A percentile compares a stretch with the other conserved stretches of the same genome.
Conservation (phyloP, 2,329 filamentous ascomycete species). For the Arthrobotrys pseudoclavata region DNA sequence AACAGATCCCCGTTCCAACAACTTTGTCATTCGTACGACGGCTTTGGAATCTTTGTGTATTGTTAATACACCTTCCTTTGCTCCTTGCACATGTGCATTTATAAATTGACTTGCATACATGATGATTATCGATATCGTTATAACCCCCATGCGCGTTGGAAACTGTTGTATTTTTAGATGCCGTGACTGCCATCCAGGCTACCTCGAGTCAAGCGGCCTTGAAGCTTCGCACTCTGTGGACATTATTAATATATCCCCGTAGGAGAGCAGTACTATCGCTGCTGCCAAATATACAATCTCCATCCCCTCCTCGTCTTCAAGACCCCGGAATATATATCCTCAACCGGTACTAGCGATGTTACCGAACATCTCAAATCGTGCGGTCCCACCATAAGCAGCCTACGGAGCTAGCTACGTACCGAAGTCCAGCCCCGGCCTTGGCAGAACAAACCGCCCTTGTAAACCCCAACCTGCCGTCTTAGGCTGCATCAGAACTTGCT, state of each 20-base stretch:
- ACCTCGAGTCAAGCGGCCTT: not conserved
- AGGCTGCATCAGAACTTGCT: conserved; percentile 14
- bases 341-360: not conserved
- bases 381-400: not conserved
- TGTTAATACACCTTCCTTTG: too few relatives aligned
- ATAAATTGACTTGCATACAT: too few relatives aligned
- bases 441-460: not conserved
- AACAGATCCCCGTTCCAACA: too few relatives aligned
- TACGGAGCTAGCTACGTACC: not conserved
- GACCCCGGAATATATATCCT: not conserved
- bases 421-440: not conserved
- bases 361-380: not conserved
- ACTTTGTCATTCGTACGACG: too few relatives aligned
- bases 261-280: too few relatives aligned
- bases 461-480: conserved; percentile 21
- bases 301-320: not conserved
- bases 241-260: not conserved
- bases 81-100: too few relatives aligned
- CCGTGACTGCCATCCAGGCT: too few relatives aligned
- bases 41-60: too few relatives aligned
- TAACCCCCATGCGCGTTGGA: too few relatives aligned
- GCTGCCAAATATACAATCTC: not conserved
- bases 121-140: too few relatives aligned
- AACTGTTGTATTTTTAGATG: too few relatives aligned
- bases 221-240: not conserved